Percentiles rank a stretch among this genome's conserved stretches.
Evolutionary conservation across 352 stramenopile genomes (phyloP).

Genomic region (Pythium utonaiense): DNA sequence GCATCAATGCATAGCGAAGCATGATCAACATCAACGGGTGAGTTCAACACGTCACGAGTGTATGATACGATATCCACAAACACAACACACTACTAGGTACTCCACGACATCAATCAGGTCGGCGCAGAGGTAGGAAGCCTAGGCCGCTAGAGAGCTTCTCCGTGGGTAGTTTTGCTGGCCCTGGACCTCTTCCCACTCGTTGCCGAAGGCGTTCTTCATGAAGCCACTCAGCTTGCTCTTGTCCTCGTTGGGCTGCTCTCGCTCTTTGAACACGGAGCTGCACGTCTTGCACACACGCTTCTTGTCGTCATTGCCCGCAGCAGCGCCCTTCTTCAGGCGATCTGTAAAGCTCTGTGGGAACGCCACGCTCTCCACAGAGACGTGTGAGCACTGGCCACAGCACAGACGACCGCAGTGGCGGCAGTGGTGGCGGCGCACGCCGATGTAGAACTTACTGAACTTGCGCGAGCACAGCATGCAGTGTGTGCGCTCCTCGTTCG

Average conservation of each 20-base stretch:
- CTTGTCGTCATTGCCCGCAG: slow-evolving; percentile 74
- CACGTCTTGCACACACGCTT: slow-evolving; percentile 83
- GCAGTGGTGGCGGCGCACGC: slow-evolving; percentile 76
- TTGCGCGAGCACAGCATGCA: slow-evolving; percentile 72
- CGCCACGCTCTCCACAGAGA: slow-evolving; percentile 71
- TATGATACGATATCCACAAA: slow-evolving; percentile 1
- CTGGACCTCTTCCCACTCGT: slow-evolving; percentile 81
- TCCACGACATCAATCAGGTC: too few relatives aligned
- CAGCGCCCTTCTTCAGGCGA: slow-evolving; percentile 53
- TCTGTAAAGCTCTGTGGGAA: slow-evolving; percentile 86
- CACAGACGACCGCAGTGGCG: slow-evolving; percentile 83
- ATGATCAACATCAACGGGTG: background rate
- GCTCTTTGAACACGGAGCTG: slow-evolving; percentile 85
- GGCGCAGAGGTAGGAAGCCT: too few relatives aligned
- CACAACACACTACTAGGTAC: slow-evolving; percentile 1
- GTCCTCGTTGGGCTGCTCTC: slow-evolving; percentile 73
- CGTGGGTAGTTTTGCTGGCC: slow-evolving; percentile 19
- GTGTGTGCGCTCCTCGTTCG: slow-evolving; percentile 61
- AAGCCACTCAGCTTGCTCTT: slow-evolving; percentile 86
- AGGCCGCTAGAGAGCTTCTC: slow-evolving; percentile 11
- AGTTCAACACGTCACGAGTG: background rate
- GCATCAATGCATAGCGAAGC: background rate
- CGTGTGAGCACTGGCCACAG: slow-evolving; percentile 79
- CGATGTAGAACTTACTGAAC: slow-evolving; percentile 88
- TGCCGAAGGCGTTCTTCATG: slow-evolving; percentile 75